A percentile compares a stretch with the other conserved stretches of the same genome.
Evolutionary conservation across 176 grass and related monocot genomes (phyloP).

Genomic region (Avena insularis): DNA sequence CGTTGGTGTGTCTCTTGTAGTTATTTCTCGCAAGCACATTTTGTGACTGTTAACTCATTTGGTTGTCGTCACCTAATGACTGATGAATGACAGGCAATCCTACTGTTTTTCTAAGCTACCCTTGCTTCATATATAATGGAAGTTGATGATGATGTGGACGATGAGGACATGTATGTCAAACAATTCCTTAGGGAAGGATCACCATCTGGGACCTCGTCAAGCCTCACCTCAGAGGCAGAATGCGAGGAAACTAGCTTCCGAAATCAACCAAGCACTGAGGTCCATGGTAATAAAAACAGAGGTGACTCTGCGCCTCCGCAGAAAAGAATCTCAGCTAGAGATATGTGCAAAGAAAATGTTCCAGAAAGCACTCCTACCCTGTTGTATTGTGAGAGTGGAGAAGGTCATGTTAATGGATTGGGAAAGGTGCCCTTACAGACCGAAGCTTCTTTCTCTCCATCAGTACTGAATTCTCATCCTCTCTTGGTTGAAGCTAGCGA

Average conservation of each 20-base stretch:
- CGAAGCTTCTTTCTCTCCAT: constrained; percentile 23
- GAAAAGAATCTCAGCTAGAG: constrained; percentile 23
- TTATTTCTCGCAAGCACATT: background rate
- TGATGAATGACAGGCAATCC: constrained; percentile 24
- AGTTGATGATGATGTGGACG: constrained; percentile 76
- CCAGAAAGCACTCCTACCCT: constrained; percentile 29
- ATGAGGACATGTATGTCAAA: constrained; percentile 85
- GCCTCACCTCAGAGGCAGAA: constrained; percentile 82
- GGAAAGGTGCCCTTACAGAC: constrained; percentile 35
- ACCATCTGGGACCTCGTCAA: constrained; percentile 77
- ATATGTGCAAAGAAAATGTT: constrained; percentile 23
- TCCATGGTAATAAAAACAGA: constrained; percentile 33
- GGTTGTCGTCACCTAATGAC: constrained; percentile 33
- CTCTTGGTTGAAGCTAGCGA: constrained; percentile 42
- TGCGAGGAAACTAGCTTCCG: constrained; percentile 37
- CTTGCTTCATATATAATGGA: constrained; percentile 58
- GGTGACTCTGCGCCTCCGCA: constrained; percentile 31
- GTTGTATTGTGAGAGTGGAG: constrained; percentile 32
- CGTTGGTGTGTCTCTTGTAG: background rate
- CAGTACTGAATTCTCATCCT: constrained; percentile 17
- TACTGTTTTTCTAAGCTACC: constrained; percentile 6
- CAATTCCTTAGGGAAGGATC: constrained; percentile 73
- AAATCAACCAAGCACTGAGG: constrained; percentile 37
- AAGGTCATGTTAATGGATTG: constrained; percentile 38
- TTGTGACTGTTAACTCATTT: constrained; percentile 14